Evolutionary conservation across 495 filamentous ascomycete species (phyloP), one percentile per base, ranked within the genome.

Genomic region (Aspergillus sclerotioniger): DNA sequence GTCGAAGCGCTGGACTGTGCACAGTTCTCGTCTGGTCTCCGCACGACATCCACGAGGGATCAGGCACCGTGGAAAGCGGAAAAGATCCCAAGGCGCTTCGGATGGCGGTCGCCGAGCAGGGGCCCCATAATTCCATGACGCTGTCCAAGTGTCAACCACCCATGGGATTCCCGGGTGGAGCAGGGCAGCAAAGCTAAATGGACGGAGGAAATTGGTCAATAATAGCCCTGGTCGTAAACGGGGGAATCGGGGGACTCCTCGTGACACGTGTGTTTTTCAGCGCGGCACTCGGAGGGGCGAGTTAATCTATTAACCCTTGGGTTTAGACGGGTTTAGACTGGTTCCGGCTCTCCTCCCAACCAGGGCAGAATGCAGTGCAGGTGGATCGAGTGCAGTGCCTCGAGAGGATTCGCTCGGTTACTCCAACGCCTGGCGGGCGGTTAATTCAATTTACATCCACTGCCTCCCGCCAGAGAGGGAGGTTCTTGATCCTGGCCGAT

Each of bases 401-500:
- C 37, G 13, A 12, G 12, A 41, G 37, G 25, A 25, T 25, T 25
- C 25, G 25, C 25, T 25, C 25, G 25, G 25, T 25, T 25, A 25
- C 25, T 25, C 25, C 25, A 25, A 25, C 25, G 25, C 25, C 25
- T 25, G 25, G 25, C n/a, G 37, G 37, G 37, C 37, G 37, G 37
- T 41, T 41, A 41, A 41, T 41, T n/a, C 13, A 41, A 46, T 37
- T 35, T 41, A 48, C 29, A 4, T 17, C 10, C 28, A 29, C 15
- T 8, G 13, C 25, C 44, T 15, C 45, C 33, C 29, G 21, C 46
- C n/a, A 45, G 39, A 37, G 33, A 37, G 33, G 33, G 44, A 57
- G 58, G 59, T 60, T 60, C 57, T 60, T 62, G 59, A 62, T 60
- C 57, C 63, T 60, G 57, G 63, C 31, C 54, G 59, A 66, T 65